Percentiles rank a stretch among this genome's conserved stretches.
Evolutionary conservation across 306 rosid genomes (phyloP).

Genomic region (Pterocarpus macrocarpus): DNA sequence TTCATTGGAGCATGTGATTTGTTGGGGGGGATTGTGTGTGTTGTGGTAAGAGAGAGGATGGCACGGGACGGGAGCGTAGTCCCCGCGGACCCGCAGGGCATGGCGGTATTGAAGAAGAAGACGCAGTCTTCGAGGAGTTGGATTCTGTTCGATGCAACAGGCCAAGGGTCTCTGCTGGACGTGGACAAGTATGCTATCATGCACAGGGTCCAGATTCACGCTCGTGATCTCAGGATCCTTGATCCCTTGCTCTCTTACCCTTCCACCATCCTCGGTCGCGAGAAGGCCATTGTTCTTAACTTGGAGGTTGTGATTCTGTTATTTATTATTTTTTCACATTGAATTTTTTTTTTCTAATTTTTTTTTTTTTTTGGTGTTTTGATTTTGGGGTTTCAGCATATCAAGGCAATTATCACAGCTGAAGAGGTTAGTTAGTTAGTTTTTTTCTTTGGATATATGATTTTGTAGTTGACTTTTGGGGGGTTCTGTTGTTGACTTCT

Average conservation of each 20-base stretch:
- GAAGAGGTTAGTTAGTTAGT: constrained; percentile 72
- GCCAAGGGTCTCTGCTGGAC: constrained; percentile 76
- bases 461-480: constrained; percentile 5
- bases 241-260: constrained; percentile 94
- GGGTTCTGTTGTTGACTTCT: not conserved
- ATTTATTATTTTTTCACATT: not conserved
- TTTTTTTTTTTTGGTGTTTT: not conserved
- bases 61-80: constrained; percentile 77
- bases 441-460: not conserved
- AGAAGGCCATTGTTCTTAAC: constrained; percentile 93
- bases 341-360: not conserved
- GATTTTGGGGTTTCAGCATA: constrained; percentile 67
- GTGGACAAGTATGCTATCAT: constrained; percentile 89
- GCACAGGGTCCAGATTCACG: constrained; percentile 91
- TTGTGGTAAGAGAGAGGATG: constrained; percentile 64
- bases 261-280: constrained; percentile 89
- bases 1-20: constrained; percentile 41
- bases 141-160: constrained; percentile 69
- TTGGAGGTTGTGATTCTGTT: constrained; percentile 60
- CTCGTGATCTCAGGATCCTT: constrained; percentile 93
- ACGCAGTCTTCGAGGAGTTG: constrained; percentile 80
- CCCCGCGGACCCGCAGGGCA: constrained; percentile 73
- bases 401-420: constrained; percentile 95
- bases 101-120: constrained; percentile 75
- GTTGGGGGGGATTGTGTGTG: constrained; percentile 34